A percentile compares a stretch with the other conserved stretches of the same genome.
phyloP scores from a whole-genome alignment of 805 yeast genomes.

The Saccharomycopsis selenospora region DNA sequence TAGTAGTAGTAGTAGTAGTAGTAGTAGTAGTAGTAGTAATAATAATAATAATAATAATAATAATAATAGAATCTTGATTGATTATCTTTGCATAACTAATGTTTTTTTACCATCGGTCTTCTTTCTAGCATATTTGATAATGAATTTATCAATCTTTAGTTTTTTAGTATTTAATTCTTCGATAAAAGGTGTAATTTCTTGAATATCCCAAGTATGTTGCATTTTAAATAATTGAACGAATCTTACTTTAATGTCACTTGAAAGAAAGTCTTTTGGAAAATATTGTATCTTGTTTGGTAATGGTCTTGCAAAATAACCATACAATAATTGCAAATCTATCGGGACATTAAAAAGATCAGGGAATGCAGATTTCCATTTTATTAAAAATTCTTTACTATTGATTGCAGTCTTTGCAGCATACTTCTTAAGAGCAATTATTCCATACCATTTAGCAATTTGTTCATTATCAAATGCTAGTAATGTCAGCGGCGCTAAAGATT shows the following conservation, averaged over 20 bases:
- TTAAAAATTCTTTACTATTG: slow-evolving; percentile 46
- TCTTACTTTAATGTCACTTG: slow-evolving; percentile 41
- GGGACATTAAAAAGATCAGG: slow-evolving; percentile 59
- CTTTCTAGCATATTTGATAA: slow-evolving; percentile 57
- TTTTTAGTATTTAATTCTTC: slow-evolving; percentile 45
- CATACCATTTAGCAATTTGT: slow-evolving; percentile 54
- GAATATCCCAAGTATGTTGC: slow-evolving; percentile 54
- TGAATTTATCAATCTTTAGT: slow-evolving; percentile 47
- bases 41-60: no score
- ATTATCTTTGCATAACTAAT: slow-evolving; percentile 29
- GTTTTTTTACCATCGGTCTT: slow-evolving; percentile 38
- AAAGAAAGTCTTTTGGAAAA: slow-evolving; percentile 42
- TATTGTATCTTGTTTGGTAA: slow-evolving; percentile 40
- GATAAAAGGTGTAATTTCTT: slow-evolving; percentile 57
- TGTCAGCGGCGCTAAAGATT: slow-evolving; percentile 25
- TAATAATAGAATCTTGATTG: no score
- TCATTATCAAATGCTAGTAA: slow-evolving; percentile 39
- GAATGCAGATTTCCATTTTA: slow-evolving; percentile 54
- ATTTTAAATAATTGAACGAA: slow-evolving; percentile 45
- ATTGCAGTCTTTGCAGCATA: slow-evolving; percentile 29
- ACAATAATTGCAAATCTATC: slow-evolving; percentile 45
- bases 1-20: no score
- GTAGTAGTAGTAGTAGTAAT: no score
- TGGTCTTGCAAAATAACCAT: slow-evolving; percentile 51
- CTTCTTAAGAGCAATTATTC: slow-evolving; percentile 42